A percentile compares a stretch with the other conserved stretches of the same genome.
Evolutionary conservation across 192 early-diverging fungal genomes (phyloP).

Genomic region (Coemansia sp.): DNA sequence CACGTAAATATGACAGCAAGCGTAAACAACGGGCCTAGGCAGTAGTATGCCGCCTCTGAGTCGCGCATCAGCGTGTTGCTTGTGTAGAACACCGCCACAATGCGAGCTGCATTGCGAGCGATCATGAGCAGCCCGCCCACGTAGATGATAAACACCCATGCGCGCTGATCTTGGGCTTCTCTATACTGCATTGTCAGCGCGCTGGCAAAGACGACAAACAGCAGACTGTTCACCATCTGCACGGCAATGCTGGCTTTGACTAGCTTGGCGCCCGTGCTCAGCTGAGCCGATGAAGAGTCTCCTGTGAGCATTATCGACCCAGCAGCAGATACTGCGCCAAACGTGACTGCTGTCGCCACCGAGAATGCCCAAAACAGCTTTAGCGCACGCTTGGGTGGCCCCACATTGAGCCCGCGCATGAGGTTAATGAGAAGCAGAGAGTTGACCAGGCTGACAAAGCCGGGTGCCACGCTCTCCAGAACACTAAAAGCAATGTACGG

Average conservation of each 20-base stretch:
- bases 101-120: background rate
- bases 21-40: constrained; percentile 14
- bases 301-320: background rate
- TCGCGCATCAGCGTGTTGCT: background rate
- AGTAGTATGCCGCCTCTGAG: constrained; percentile 19
- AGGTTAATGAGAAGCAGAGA: constrained; percentile 11
- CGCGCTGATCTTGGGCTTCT: background rate
- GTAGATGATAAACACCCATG: constrained; percentile 1
- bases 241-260: constrained; percentile 15
- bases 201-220: constrained; percentile 5
- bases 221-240: background rate
- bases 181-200: background rate
- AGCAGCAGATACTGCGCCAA: constrained; percentile 14
- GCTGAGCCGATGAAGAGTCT: background rate
- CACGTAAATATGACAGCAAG: constrained; percentile 2
- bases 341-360: background rate
- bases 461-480: constrained; percentile 11
- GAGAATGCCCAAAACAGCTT: background rate
- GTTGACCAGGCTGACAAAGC: constrained; percentile 18
- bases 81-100: constrained; percentile 10
- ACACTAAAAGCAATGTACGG: constrained; percentile 12
- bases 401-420: background rate
- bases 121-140: constrained; percentile 9
- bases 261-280: constrained; percentile 2
- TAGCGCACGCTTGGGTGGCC: background rate